Percentiles rank a stretch among this genome's conserved stretches.
phyloP scores from a whole-genome alignment of 1,284 basidiomycete species.

The Moesziomyces sp. region DNA sequence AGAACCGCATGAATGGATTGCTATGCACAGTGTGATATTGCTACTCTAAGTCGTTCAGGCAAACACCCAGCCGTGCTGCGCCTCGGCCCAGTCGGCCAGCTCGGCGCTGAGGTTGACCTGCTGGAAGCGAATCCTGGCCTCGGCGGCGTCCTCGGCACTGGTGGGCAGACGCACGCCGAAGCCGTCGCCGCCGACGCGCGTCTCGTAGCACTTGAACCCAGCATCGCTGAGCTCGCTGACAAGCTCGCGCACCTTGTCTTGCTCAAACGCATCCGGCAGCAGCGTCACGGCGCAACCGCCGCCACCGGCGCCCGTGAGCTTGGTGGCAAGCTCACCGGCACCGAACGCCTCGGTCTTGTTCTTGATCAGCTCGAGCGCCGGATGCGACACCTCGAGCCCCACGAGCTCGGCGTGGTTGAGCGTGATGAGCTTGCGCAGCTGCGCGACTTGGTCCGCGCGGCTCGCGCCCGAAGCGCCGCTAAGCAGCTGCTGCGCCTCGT shows the following conservation, averaged over 20 bases:
- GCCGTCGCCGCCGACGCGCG: conserved; percentile 90
- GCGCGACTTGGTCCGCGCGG: conserved; percentile 28
- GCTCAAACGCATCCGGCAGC: conserved; percentile 79
- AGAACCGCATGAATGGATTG: not conserved
- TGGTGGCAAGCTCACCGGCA: conserved; percentile 77
- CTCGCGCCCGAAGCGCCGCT: conserved; percentile 18
- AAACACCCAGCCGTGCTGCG: conserved; percentile 24
- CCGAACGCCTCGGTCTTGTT: conserved; percentile 77
- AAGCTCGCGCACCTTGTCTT: conserved; percentile 41
- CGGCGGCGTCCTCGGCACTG: conserved; percentile 19
- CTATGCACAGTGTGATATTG: too few species aligned
- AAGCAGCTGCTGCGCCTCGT: conserved; percentile 54
- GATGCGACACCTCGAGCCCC: conserved; percentile 91
- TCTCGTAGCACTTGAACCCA: conserved; percentile 87
- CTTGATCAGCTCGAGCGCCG: conserved; percentile 84
- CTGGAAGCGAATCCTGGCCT: conserved; percentile 26
- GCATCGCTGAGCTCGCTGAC: conserved; percentile 65
- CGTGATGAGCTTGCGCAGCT: conserved; percentile 72
- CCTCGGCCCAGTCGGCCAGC: conserved; percentile 28
- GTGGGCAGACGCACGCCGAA: conserved; percentile 78
- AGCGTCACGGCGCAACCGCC: conserved; percentile 97
- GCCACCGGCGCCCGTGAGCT: conserved; percentile 97
- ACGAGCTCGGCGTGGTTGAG: conserved; percentile 90
- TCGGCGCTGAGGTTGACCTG: conserved; percentile 20
- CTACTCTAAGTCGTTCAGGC: conserved; percentile 5